Percentiles rank a stretch among this genome's conserved stretches.
These are phyloP conservation scores for Quercus wislizeni DNA, from an alignment of 306 rosid species.

Conservation along the genomic window DNA sequence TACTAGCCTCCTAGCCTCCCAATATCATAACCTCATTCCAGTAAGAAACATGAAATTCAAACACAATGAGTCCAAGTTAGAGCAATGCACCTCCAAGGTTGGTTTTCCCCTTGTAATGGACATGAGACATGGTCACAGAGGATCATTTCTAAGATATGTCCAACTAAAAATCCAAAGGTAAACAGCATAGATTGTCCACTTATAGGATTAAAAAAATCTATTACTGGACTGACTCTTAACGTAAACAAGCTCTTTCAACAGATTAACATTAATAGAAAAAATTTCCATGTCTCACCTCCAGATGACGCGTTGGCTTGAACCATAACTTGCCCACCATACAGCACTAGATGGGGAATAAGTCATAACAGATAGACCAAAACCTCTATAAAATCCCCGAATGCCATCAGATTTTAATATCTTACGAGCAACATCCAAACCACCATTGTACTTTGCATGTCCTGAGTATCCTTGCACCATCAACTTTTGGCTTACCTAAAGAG, in stretches of 20 bases:
- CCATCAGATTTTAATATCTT: slow-evolving; percentile 65
- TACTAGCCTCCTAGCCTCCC: neutral
- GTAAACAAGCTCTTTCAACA: slow-evolving; percentile 15
- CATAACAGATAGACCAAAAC: slow-evolving; percentile 87
- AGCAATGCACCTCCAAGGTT: neutral
- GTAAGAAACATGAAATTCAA: neutral
- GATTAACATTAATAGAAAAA: slow-evolving; percentile 8
- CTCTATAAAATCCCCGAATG: slow-evolving; percentile 77
- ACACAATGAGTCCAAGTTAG: neutral
- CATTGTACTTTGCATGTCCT: slow-evolving; percentile 68
- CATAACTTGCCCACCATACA: slow-evolving; percentile 98
- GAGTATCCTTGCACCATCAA: slow-evolving; percentile 96
- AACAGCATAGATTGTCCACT: neutral
- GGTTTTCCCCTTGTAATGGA: neutral
- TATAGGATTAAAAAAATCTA: neutral
- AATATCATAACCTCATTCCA: neutral
- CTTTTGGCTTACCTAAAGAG: slow-evolving; percentile 76
- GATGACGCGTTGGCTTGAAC: slow-evolving; percentile 81
- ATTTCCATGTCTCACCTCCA: slow-evolving; percentile 85
- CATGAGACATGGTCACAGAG: neutral
- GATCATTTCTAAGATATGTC: neutral
- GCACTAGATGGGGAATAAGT: slow-evolving; percentile 93
- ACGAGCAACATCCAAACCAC: slow-evolving; percentile 86
- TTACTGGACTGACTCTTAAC: neutral
- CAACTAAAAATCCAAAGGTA: neutral